Evolutionary conservation across 2,329 filamentous ascomycete species (phyloP).

Genomic region (Claviceps quebecensis): DNA sequence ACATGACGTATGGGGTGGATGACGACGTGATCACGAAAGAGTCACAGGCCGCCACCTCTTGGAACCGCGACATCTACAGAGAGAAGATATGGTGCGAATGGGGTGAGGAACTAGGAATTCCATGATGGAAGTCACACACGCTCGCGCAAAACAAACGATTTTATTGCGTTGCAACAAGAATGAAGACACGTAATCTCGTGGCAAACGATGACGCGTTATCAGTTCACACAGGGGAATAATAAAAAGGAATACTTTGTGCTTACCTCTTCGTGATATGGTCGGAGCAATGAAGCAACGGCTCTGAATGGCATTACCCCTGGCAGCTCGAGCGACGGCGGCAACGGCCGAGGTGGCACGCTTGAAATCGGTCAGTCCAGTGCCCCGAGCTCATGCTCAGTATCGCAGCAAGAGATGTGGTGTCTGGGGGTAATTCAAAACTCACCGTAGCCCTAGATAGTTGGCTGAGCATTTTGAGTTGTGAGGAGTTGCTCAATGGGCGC

Average conservation of each 20-base stretch:
- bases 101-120: not conserved
- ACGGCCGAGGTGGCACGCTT: constrained; percentile 38
- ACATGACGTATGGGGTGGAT: not conserved
- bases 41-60: not conserved
- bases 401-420: not conserved
- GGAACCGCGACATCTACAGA: not conserved
- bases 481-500: constrained; percentile 33
- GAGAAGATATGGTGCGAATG: not conserved
- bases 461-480: constrained; percentile 38
- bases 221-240: not conserved
- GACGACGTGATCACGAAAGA: not conserved
- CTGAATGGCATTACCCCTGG: constrained; percentile 27
- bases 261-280: constrained; percentile 48
- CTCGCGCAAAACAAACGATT: not conserved
- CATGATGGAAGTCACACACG: not conserved
- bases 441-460: constrained; percentile 43
- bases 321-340: constrained; percentile 33
- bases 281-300: constrained; percentile 45
- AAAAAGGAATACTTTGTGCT: constrained; percentile 16
- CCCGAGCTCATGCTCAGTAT: not conserved
- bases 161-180: not conserved
- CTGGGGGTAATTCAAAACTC: constrained; percentile 18
- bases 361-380: constrained; percentile 9
- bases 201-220: not conserved
- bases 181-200: not conserved